phyloP scores from a whole-genome alignment of 2,329 filamentous ascomycete species.

The Dryadomyces quercivorus region DNA sequence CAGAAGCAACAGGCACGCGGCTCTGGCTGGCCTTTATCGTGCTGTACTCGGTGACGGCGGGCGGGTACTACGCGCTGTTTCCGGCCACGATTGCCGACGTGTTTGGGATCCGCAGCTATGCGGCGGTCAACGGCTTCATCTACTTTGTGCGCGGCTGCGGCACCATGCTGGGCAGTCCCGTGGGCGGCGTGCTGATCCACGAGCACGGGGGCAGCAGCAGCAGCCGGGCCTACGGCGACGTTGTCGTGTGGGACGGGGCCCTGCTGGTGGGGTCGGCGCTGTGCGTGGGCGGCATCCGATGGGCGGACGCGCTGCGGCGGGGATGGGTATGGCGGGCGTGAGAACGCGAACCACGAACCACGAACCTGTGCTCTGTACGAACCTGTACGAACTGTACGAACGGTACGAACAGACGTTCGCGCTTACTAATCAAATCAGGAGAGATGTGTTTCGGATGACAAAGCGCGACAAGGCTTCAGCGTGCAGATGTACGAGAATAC shows the following conservation, averaged over 20 bases:
- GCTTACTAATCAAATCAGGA: no score
- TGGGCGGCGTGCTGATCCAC: slow-evolving; percentile 27
- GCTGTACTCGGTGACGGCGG: slow-evolving; percentile 28
- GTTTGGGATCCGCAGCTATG: slow-evolving; percentile 33
- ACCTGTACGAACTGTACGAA: no score
- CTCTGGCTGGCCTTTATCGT: slow-evolving; percentile 21
- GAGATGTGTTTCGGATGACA: no score
- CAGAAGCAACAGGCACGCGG: neutral
- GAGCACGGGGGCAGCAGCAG: neutral
- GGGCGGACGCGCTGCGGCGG: slow-evolving; percentile 15
- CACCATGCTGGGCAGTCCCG: slow-evolving; percentile 30
- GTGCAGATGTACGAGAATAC: no score
- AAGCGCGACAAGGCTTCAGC: no score
- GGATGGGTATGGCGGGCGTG: slow-evolving; percentile 12
- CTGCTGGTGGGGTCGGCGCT: slow-evolving; percentile 24
- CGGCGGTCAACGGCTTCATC: slow-evolving; percentile 33
- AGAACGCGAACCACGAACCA: neutral
- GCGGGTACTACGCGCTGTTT: slow-evolving; percentile 32
- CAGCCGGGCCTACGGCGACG: slow-evolving; percentile 21
- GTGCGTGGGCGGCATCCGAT: slow-evolving; percentile 29
- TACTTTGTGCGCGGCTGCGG: slow-evolving; percentile 30
- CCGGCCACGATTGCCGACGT: slow-evolving; percentile 34
- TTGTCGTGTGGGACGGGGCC: slow-evolving; percentile 29
- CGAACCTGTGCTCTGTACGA: no score
- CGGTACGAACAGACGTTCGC: no score